phyloP scores from a whole-genome alignment of 2,329 filamentous ascomycete genomes.

The Nigrospora sphaerica region DNA sequence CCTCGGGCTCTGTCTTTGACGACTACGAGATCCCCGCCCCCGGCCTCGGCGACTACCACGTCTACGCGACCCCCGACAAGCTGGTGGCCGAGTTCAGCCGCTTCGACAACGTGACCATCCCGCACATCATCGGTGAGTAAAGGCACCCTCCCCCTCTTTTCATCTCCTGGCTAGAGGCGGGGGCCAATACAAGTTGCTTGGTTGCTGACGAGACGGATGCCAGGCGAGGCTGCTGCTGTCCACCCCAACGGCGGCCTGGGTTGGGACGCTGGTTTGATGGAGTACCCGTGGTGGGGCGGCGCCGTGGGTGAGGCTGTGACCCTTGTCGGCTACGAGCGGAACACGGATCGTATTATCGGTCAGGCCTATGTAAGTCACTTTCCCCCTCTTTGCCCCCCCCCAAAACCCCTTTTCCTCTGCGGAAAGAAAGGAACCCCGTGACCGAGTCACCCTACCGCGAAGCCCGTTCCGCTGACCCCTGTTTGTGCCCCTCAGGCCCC shows the following conservation, averaged over 20 bases:
- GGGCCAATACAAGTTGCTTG: neutral
- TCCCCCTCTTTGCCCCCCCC: neutral
- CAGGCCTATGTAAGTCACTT: constrained; percentile 33
- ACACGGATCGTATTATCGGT: constrained; percentile 50
- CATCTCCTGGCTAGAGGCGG: too few relatives aligned
- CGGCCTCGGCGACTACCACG: constrained; percentile 41
- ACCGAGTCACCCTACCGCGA: too few relatives aligned
- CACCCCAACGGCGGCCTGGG: constrained; percentile 44
- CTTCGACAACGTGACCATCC: constrained; percentile 40
- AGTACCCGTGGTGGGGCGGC: constrained; percentile 51
- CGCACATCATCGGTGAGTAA: constrained; percentile 14
- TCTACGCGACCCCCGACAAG: constrained; percentile 42
- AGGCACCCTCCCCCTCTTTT: too few relatives aligned
- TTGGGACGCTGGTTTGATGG: constrained; percentile 36
- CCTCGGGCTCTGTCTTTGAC: constrained; percentile 38
- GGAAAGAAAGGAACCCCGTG: too few relatives aligned
- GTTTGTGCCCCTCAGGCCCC: constrained; percentile 23
- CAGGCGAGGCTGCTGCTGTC: constrained; percentile 44
- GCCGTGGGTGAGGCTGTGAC: constrained; percentile 59
- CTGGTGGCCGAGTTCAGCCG: constrained; percentile 41
- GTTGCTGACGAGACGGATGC: neutral
- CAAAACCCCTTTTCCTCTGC: neutral
- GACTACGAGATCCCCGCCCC: constrained; percentile 31
- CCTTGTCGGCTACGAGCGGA: constrained; percentile 58
- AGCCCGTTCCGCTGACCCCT: too few relatives aligned